Evolutionary conservation across 148 eudicot genomes (phyloP).

Genomic region (Arbutus unedo): DNA sequence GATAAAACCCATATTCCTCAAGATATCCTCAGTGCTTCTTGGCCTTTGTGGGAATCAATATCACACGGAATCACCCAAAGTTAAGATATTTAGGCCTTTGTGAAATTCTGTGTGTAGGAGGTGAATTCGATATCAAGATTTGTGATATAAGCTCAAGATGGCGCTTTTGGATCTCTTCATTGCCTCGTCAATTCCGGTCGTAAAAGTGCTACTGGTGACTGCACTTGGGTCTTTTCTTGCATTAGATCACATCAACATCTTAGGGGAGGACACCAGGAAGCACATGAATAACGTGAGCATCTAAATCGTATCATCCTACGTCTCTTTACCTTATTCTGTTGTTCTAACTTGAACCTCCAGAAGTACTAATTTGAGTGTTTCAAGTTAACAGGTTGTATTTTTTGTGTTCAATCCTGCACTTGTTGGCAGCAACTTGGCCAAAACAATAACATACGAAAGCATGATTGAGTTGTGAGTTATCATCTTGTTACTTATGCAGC

Average conservation of each 20-base stretch:
- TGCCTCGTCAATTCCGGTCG: constrained; percentile 41
- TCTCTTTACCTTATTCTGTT: neutral
- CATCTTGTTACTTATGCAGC: neutral
- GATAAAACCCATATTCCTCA: too few species aligned
- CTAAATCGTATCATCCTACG: neutral
- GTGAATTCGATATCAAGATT: neutral
- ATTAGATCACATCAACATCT: constrained; percentile 29
- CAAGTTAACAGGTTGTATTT: constrained; percentile 41
- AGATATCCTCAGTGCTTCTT: neutral
- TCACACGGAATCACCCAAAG: neutral
- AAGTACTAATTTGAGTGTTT: constrained; percentile 6
- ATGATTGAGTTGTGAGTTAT: constrained; percentile 41
- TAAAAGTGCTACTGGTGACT: constrained; percentile 50
- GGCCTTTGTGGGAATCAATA: neutral
- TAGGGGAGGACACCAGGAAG: constrained; percentile 46
- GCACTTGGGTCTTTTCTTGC: constrained; percentile 48
- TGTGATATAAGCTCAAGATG: constrained; percentile 16
- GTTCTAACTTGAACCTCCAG: constrained; percentile 3
- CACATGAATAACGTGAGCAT: constrained; percentile 42
- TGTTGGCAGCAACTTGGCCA: constrained; percentile 41
- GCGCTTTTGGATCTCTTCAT: constrained; percentile 40
- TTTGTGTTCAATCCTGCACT: constrained; percentile 57
- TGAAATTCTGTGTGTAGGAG: constrained; percentile 4
- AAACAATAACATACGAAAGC: constrained; percentile 46
- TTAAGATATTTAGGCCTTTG: neutral